Percentiles rank a stretch among this genome's conserved stretches.
phyloP scores from a whole-genome alignment of 768 basidiomycete genomes.

The Collybia mongolica region DNA sequence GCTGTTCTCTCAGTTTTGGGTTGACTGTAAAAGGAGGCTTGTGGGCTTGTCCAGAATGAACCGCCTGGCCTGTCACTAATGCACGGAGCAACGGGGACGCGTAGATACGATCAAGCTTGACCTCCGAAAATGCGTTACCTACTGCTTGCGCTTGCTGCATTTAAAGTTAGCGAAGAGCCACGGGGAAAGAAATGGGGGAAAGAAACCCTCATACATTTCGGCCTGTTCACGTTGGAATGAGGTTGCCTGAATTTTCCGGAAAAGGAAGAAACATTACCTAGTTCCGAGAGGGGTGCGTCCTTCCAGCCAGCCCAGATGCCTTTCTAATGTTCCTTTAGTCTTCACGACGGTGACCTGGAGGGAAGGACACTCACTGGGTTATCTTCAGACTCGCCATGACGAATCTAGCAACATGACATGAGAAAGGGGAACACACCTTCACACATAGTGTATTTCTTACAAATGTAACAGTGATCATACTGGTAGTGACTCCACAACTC shows the following conservation, averaged over 20 bases:
- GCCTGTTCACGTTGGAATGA: slow-evolving; percentile 7
- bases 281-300: slow-evolving; percentile 70
- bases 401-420: slow-evolving; percentile 38
- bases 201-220: slow-evolving; percentile 19
- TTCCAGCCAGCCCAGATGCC: slow-evolving; percentile 75
- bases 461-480: slow-evolving; percentile 24
- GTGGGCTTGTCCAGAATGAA: slow-evolving; percentile 50
- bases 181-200: not conserved
- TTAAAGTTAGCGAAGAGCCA: not conserved
- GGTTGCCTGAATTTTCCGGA: no score
- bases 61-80: slow-evolving; percentile 55
- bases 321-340: slow-evolving; percentile 22
- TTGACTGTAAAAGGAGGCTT: slow-evolving; percentile 55
- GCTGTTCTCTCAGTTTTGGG: slow-evolving; percentile 63
- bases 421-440: not conserved
- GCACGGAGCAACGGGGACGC: slow-evolving; percentile 70
- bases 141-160: slow-evolving; percentile 60
- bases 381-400: slow-evolving; percentile 72
- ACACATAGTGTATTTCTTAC: slow-evolving; percentile 8
- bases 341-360: not conserved
- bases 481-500: not conserved
- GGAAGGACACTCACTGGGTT: slow-evolving; percentile 45
- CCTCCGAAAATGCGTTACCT: slow-evolving; percentile 50
- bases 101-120: slow-evolving; percentile 55
- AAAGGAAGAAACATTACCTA: slow-evolving; percentile 42